Evolutionary conservation across 495 filamentous ascomycete genomes (phyloP), one percentile per base, ranked within the genome.

Genomic region (Thozetella sp.): DNA sequence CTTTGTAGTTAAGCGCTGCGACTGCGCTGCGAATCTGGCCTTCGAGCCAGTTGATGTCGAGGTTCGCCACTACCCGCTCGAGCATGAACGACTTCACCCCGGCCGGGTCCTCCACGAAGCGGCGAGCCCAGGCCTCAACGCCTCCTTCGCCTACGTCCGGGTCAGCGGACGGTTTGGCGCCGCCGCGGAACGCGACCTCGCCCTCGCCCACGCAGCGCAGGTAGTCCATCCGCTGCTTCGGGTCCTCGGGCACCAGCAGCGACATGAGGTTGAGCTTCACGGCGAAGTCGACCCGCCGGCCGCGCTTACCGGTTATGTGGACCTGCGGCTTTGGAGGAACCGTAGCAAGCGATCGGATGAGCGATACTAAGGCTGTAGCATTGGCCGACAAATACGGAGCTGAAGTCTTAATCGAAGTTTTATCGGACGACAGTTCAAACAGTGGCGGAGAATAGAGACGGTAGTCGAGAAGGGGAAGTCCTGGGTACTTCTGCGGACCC

Each of bases 251-350:
- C 54, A 84, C 67, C 12, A 86, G 71, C 27, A 83, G 63, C 43
- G 68, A 72, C 73, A 86, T 79, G 30, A 83, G 71, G 59, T 86
- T 86, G 13, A 86, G 66, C 61, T 77, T 78, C 56, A 84, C 66
- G 50, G 74, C 72, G 57, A 86, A 84, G 61, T 84, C 81, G 22
- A 69, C 45, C 37, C 62, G 66, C 30, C 61, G 59, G 17, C 65
- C 61, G 15, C 68, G 69, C 22, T 65, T 72, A 23, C 83, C 83
- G 10, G 64, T 59, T 50, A 84, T 76, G 56, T 76, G 76, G 37
- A 84, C 70, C 34, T 76, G 72, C 3, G 77, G 81, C 62, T 83
- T 82, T 24, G 83, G 83, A 10, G 82, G 82, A 0, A 86, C 65
- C 1, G 75, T 75, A 6, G 77, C 72, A 24, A 82, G 77, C 46